These are phyloP conservation scores for Aphanoascus verrucosus DNA, from an alignment of 2,329 filamentous ascomycete species.

Conservation along the genomic window DNA sequence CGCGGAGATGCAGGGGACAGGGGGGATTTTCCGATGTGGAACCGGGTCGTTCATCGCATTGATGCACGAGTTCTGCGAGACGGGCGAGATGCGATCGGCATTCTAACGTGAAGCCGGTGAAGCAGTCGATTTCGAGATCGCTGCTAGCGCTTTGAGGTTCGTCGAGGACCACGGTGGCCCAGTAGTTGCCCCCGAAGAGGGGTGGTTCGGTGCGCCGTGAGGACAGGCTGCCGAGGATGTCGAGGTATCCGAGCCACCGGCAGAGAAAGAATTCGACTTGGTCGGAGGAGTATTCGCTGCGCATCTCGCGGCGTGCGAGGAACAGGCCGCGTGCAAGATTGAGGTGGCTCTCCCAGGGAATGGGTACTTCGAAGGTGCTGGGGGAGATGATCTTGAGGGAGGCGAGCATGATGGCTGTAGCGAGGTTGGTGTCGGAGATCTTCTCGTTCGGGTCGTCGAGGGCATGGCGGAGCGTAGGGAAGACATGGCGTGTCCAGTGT, in stretches of 20 bases:
- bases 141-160: conserved; percentile 34
- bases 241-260: conserved; percentile 75
- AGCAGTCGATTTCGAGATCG: conserved; percentile 64
- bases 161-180: conserved; percentile 31
- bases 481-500: conserved; percentile 62
- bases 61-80: conserved; percentile 59
- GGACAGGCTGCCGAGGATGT: conserved; percentile 62
- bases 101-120: conserved; percentile 65
- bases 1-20: conserved; percentile 33
- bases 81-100: conserved; percentile 61
- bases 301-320: conserved; percentile 51
- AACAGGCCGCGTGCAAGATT: conserved; percentile 67
- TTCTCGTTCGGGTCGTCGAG: conserved; percentile 51
- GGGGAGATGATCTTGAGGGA: conserved; percentile 77
- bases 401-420: conserved; percentile 74
- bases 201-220: conserved; percentile 48
- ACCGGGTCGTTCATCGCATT: conserved; percentile 44
- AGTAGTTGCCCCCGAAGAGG: conserved; percentile 42
- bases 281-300: conserved; percentile 42
- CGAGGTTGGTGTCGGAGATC: conserved; percentile 62
- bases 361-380: conserved; percentile 66
- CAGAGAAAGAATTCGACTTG: conserved; percentile 59
- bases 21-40: not conserved
- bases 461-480: conserved; percentile 56
- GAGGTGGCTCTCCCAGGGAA: conserved; percentile 72